Conservation (phyloP, 192 early-diverging fungal genomes). For the Podila minutissima region DNA sequence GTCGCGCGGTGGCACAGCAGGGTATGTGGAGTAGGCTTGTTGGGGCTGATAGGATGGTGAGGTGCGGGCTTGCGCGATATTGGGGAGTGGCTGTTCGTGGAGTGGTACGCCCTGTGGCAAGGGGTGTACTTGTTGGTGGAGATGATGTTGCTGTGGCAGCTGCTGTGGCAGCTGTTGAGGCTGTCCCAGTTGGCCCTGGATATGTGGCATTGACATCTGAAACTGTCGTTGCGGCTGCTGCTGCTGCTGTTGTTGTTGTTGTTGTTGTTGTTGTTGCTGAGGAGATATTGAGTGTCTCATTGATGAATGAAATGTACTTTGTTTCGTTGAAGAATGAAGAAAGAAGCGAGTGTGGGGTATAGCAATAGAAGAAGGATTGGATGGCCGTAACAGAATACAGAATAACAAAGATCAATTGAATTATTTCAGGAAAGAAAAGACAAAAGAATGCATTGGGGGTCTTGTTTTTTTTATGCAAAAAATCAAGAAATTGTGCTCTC, state of each 20-base stretch:
- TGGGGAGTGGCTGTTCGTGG: not conserved
- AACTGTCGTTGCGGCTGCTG: slow-evolving; percentile 8
- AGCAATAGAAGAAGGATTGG: no score
- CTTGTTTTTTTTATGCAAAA: not conserved
- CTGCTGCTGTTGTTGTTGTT: slow-evolving; percentile 20
- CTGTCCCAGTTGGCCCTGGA: slow-evolving; percentile 16
- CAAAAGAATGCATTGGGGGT: not conserved
- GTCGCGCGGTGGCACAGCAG: not conserved
- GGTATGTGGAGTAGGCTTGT: slow-evolving; percentile 1
- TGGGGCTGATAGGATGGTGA: not conserved
- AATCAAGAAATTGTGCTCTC: no score
- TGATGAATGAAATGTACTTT: not conserved
- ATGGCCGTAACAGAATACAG: not conserved
- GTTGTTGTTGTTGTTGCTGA: slow-evolving; percentile 18
- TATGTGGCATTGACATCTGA: not conserved
- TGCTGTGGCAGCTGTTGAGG: slow-evolving; percentile 1
- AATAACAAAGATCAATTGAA: not conserved
- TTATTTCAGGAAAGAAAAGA: not conserved
- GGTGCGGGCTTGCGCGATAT: not conserved
- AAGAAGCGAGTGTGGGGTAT: no score
- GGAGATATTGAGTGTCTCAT: slow-evolving; percentile 24
- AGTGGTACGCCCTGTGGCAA: not conserved
- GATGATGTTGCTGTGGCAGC: not conserved
- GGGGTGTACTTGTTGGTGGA: not conserved
- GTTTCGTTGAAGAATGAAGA: not conserved